phyloP scores from a whole-genome alignment of 2,329 filamentous ascomycete genomes.

The Pseudophaeomoniella oleicola region DNA sequence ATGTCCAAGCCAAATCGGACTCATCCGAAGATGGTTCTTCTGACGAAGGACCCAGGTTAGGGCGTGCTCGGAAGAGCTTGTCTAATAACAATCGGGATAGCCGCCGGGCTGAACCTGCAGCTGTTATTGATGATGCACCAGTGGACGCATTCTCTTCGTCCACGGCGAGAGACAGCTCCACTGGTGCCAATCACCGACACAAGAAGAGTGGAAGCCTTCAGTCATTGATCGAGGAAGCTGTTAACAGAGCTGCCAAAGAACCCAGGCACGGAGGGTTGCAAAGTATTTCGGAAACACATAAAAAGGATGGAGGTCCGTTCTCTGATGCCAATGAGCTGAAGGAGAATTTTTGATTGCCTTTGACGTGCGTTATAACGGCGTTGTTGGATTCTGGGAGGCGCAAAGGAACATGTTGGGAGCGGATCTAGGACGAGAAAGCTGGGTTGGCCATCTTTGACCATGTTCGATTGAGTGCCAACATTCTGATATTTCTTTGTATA shows the following conservation, averaged over 20 bases:
- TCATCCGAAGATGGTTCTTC: neutral
- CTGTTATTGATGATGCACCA: constrained; percentile 16
- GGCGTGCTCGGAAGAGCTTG: neutral
- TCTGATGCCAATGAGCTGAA: constrained; percentile 28
- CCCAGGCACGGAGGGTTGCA: constrained; percentile 5
- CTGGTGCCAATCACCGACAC: constrained; percentile 9
- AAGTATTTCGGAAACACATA: constrained; percentile 4
- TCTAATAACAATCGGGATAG: neutral
- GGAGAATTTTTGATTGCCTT: constrained; percentile 2
- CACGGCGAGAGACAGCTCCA: neutral
- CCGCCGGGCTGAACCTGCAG: constrained; percentile 8
- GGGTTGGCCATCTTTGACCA: too few relatives aligned
- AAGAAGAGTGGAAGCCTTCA: constrained; percentile 16
- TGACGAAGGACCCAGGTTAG: neutral
- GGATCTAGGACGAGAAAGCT: too few relatives aligned
- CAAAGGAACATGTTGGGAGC: too few relatives aligned
- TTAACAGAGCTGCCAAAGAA: constrained; percentile 11
- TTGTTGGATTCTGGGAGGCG: neutral
- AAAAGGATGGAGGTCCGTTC: constrained; percentile 25
- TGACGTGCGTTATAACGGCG: too few relatives aligned
- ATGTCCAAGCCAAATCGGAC: neutral
- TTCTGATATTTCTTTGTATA: neutral
- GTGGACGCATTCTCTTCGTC: neutral
- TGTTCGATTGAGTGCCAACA: too few relatives aligned
- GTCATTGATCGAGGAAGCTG: constrained; percentile 15